Conservation (phyloP, 108 stramenopile species). For the Skeletonema costatum region DNA sequence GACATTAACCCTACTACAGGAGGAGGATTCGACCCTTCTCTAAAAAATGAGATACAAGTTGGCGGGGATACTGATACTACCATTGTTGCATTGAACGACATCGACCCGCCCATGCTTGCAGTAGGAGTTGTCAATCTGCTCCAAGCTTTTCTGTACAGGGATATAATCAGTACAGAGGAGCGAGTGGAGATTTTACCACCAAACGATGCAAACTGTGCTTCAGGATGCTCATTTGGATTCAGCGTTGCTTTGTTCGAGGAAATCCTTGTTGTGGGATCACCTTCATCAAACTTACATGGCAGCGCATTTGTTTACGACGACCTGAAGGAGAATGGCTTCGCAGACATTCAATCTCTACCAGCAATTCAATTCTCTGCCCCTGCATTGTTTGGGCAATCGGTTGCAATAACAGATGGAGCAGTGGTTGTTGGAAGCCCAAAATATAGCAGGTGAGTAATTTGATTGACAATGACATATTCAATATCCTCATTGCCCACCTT, state of each 20-base stretch:
- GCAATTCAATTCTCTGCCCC: too few relatives aligned
- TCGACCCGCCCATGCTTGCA: neutral
- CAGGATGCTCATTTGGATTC: neutral
- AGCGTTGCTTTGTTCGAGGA: neutral
- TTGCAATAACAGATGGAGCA: neutral
- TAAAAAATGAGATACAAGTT: too few relatives aligned
- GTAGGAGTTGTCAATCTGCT: too few relatives aligned
- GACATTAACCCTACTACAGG: too few relatives aligned
- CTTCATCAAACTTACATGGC: too few relatives aligned
- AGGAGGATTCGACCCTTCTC: too few relatives aligned
- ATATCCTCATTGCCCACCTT: neutral
- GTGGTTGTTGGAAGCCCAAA: neutral
- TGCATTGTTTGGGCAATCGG: neutral
- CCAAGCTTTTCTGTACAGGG: neutral
- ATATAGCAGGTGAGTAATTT: neutral
- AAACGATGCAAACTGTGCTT: neutral
- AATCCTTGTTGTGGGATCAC: neutral
- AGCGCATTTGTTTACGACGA: neutral
- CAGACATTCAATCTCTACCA: too few relatives aligned
- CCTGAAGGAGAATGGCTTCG: too few relatives aligned
- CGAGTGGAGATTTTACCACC: neutral
- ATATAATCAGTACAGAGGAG: neutral
- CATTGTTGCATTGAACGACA: neutral
- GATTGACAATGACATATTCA: too few relatives aligned
- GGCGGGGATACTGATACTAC: too few relatives aligned